Evolutionary conservation across 331 rosid genomes (phyloP).

Genomic region (Malus hybrid): DNA sequence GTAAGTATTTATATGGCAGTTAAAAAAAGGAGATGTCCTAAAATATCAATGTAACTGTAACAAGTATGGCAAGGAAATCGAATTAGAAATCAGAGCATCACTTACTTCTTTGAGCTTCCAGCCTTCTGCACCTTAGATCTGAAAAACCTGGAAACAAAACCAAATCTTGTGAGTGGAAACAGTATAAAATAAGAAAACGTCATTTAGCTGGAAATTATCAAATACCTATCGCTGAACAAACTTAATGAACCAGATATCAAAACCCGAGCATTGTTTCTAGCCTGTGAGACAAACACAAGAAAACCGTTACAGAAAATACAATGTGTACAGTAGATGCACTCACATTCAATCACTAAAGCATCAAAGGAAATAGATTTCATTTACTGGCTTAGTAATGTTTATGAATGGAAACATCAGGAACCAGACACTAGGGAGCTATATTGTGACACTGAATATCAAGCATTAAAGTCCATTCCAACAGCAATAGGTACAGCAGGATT

Average conservation of each 20-base stretch:
- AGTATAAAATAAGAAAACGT: slow-evolving; percentile 6
- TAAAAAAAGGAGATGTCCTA: background rate
- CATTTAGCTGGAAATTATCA: background rate
- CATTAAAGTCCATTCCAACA: background rate
- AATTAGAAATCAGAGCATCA: slow-evolving; percentile 5
- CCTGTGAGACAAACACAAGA: slow-evolving; percentile 33
- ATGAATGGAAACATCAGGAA: background rate
- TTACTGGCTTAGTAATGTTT: background rate
- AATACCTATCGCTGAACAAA: slow-evolving; percentile 81
- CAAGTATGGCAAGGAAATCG: background rate
- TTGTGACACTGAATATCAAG: background rate
- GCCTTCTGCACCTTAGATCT: slow-evolving; percentile 84
- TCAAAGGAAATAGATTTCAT: background rate
- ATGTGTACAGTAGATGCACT: background rate
- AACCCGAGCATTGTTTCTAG: slow-evolving; percentile 96
- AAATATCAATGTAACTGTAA: background rate
- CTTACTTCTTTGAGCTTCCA: slow-evolving; percentile 69
- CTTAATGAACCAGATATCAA: slow-evolving; percentile 85
- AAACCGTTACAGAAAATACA: background rate
- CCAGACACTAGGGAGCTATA: background rate
- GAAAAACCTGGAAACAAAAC: slow-evolving; percentile 53
- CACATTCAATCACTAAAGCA: background rate
- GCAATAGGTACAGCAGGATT: background rate
- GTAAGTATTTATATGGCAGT: background rate
- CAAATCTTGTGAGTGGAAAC: slow-evolving; percentile 5